Evolutionary conservation across 495 filamentous ascomycete species (phyloP).

Genomic region (Chaetomium tenue): DNA sequence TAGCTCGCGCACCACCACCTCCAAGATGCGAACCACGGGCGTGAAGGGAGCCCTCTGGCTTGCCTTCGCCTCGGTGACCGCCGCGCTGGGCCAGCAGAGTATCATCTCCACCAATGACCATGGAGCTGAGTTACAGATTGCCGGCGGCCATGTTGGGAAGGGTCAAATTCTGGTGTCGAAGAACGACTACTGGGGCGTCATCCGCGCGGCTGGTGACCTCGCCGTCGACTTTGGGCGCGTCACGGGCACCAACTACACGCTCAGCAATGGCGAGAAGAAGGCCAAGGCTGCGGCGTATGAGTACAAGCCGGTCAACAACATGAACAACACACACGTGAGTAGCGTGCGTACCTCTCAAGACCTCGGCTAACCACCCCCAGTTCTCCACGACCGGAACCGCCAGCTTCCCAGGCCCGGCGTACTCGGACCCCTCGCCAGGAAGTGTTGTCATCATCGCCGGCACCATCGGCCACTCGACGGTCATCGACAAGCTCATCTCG

Average conservation of each 20-base stretch:
- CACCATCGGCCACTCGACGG: constrained; percentile 60
- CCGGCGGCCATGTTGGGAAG: constrained; percentile 43
- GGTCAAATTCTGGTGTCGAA: constrained; percentile 53
- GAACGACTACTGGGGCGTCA: constrained; percentile 65
- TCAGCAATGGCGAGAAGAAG: constrained; percentile 48
- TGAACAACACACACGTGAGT: constrained; percentile 50
- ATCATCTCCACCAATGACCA: constrained; percentile 51
- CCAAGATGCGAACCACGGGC: constrained; percentile 29
- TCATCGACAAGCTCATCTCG: constrained; percentile 57
- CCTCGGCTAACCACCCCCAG: constrained; percentile 27
- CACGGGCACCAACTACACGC: constrained; percentile 59
- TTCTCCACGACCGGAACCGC: constrained; percentile 44
- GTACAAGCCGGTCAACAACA: constrained; percentile 46
- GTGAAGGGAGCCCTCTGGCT: constrained; percentile 31
- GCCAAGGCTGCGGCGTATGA: constrained; percentile 40
- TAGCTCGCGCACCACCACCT: constrained; percentile 1
- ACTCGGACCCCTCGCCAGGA: constrained; percentile 43
- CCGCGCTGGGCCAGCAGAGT: constrained; percentile 56
- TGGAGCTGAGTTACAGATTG: constrained; percentile 44
- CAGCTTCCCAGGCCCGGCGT: constrained; percentile 48
- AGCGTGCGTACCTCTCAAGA: background rate
- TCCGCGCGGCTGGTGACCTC: constrained; percentile 64
- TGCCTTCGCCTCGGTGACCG: constrained; percentile 33
- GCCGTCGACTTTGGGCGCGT: constrained; percentile 70
- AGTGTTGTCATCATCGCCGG: constrained; percentile 65